phyloP scores from a whole-genome alignment of 345 rosid species.

The Gynandropsis gynandra region DNA sequence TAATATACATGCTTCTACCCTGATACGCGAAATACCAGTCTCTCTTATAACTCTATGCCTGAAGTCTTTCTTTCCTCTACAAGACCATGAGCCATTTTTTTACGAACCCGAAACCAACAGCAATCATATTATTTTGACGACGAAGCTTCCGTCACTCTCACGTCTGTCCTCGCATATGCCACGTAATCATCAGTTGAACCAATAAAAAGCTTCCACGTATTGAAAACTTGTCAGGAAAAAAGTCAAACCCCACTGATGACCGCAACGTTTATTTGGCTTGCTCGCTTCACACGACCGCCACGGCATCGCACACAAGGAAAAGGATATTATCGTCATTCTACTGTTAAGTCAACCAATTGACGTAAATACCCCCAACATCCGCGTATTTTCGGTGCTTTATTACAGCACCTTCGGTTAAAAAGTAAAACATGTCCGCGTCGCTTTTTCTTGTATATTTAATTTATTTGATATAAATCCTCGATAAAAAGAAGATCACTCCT shows the following conservation, averaged over 20 bases:
- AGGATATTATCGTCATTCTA: too few species aligned
- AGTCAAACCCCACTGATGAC: conserved; percentile 30
- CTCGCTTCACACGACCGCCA: background rate
- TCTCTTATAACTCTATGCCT: too few species aligned
- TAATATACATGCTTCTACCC: too few species aligned
- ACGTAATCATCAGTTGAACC: background rate
- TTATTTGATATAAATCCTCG: background rate
- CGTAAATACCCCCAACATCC: background rate
- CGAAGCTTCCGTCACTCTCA: conserved; percentile 24
- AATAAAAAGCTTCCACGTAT: conserved; percentile 10
- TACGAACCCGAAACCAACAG: too few species aligned
- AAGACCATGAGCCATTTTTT: too few species aligned
- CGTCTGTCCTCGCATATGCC: conserved; percentile 12
- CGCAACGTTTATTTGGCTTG: background rate
- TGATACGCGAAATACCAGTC: too few species aligned
- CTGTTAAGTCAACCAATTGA: background rate
- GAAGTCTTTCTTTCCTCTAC: too few species aligned
- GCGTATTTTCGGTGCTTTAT: background rate
- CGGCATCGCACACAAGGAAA: too few species aligned
- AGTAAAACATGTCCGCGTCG: conserved; percentile 36
- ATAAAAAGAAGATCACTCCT: background rate
- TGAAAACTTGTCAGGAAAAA: background rate
- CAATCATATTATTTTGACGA: too few species aligned
- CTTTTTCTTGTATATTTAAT: conserved; percentile 12
- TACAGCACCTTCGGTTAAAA: background rate